A percentile compares a stretch with the other conserved stretches of the same genome.
phyloP scores from a whole-genome alignment of 2,329 filamentous ascomycete genomes.

The Fusarium annulatum region DNA sequence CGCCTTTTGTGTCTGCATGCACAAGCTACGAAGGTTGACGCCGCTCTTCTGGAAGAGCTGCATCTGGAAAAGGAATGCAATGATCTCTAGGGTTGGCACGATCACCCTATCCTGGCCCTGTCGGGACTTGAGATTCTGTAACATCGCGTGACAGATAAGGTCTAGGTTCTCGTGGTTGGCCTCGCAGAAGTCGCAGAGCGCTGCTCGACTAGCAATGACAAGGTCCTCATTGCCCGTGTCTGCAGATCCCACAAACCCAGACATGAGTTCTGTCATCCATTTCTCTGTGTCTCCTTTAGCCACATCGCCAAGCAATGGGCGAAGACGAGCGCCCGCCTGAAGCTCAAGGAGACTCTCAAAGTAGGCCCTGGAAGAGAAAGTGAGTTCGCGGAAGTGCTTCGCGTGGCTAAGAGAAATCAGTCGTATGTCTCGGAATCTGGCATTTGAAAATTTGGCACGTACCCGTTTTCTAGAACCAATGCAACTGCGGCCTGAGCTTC shows the following conservation, averaged over 20 bases:
- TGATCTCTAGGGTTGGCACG: slow-evolving; percentile 79
- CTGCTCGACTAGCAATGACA: slow-evolving; percentile 74
- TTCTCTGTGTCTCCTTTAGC: slow-evolving; percentile 46
- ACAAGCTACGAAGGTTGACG: slow-evolving; percentile 67
- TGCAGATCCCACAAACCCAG: slow-evolving; percentile 77
- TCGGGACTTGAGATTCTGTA: slow-evolving; percentile 63
- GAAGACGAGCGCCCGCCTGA: slow-evolving; percentile 51
- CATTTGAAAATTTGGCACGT: slow-evolving; percentile 36
- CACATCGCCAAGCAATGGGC: slow-evolving; percentile 51
- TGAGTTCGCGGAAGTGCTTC: slow-evolving; percentile 52
- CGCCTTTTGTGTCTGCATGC: slow-evolving; percentile 77
- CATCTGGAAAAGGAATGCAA: slow-evolving; percentile 80
- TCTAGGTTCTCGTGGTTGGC: slow-evolving; percentile 53
- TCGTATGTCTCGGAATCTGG: slow-evolving; percentile 14
- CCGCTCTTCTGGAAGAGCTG: slow-evolving; percentile 58
- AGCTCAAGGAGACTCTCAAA: slow-evolving; percentile 66
- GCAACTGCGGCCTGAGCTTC: slow-evolving; percentile 69
- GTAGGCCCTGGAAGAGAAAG: slow-evolving; percentile 70
- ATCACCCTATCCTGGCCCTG: slow-evolving; percentile 75
- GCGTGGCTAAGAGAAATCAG: slow-evolving; percentile 49
- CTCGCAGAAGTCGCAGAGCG: slow-evolving; percentile 67
- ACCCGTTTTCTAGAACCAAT: slow-evolving; percentile 60
- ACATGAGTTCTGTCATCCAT: slow-evolving; percentile 67
- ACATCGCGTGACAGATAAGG: slow-evolving; percentile 62
- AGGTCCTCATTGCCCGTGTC: slow-evolving; percentile 83